These are phyloP conservation scores for Hypericum androsaemum DNA, from an alignment of 345 rosid species.

Conservation along the genomic window DNA sequence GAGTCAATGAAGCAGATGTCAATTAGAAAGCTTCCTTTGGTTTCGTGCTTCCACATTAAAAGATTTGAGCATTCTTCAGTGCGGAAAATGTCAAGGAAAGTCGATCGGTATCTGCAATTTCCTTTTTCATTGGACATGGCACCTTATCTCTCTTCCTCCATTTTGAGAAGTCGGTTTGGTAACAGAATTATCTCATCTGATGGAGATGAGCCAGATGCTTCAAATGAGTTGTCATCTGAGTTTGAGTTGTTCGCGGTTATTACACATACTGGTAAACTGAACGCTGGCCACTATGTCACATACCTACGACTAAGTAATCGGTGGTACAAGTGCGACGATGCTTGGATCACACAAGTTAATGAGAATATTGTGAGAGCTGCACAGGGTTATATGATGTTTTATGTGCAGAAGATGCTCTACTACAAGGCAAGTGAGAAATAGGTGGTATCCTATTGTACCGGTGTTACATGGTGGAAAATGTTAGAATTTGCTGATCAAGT, in stretches of 20 bases:
- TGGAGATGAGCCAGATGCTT: constrained; percentile 43
- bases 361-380: constrained; percentile 76
- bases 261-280: constrained; percentile 75
- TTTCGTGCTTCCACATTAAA: constrained; percentile 77
- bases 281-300: constrained; percentile 81
- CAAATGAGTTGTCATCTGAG: constrained; percentile 43
- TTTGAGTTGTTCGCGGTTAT: constrained; percentile 83
- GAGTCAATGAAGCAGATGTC: constrained; percentile 87
- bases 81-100: constrained; percentile 58
- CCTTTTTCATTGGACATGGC: constrained; percentile 74
- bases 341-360: constrained; percentile 84
- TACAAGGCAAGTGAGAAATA: constrained; percentile 33
- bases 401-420: constrained; percentile 66
- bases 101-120: constrained; percentile 71
- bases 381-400: constrained; percentile 82
- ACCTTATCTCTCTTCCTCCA: constrained; percentile 69
- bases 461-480: too few relatives aligned
- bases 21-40: constrained; percentile 73
- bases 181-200: constrained; percentile 55
- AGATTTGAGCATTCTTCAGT: constrained; percentile 69
- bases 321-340: constrained; percentile 94
- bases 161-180: constrained; percentile 59
- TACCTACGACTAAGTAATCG: constrained; percentile 53
- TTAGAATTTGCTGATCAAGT: too few relatives aligned
- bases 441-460: too few relatives aligned